phyloP scores from a whole-genome alignment of 805 yeast genomes.

The Candida glaebosa region DNA sequence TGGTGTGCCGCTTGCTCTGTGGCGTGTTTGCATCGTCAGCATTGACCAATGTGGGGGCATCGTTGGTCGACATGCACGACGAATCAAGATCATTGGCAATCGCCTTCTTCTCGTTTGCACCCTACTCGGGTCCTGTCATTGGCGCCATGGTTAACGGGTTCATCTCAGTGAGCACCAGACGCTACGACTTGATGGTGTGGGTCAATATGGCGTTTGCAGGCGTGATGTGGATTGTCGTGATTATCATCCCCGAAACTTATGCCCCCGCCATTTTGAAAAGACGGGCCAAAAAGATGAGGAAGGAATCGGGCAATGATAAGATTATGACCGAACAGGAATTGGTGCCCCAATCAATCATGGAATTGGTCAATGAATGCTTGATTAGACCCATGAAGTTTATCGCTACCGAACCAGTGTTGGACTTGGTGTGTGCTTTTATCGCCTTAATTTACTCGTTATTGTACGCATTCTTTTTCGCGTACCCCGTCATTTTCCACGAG shows the following conservation, averaged over 20 bases:
- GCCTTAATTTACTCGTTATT: constrained; percentile 86
- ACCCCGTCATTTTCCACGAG: constrained; percentile 81
- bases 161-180: constrained; percentile 65
- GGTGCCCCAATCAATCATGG: constrained; percentile 62
- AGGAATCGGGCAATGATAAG: constrained; percentile 75
- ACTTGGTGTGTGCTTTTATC: constrained; percentile 78
- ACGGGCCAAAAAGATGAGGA: constrained; percentile 64
- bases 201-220: constrained; percentile 93
- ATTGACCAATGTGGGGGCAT: constrained; percentile 83
- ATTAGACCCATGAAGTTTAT: constrained; percentile 77
- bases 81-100: constrained; percentile 84
- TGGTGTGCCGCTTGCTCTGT: constrained; percentile 80
- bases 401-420: constrained; percentile 80
- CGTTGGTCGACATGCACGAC: constrained; percentile 83
- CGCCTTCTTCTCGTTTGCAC: constrained; percentile 88
- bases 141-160: constrained; percentile 90
- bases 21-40: constrained; percentile 87
- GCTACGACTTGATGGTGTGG: constrained; percentile 77
- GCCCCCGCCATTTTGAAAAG: constrained; percentile 74
- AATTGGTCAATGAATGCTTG: constrained; percentile 68
- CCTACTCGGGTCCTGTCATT: constrained; percentile 88
- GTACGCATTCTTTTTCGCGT: constrained; percentile 93
- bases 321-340: constrained; percentile 95
- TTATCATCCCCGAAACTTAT: constrained; percentile 82
- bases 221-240: constrained; percentile 64